Conservation (phyloP, 495 filamentous ascomycete species). For the Xylaria telfairii region DNA sequence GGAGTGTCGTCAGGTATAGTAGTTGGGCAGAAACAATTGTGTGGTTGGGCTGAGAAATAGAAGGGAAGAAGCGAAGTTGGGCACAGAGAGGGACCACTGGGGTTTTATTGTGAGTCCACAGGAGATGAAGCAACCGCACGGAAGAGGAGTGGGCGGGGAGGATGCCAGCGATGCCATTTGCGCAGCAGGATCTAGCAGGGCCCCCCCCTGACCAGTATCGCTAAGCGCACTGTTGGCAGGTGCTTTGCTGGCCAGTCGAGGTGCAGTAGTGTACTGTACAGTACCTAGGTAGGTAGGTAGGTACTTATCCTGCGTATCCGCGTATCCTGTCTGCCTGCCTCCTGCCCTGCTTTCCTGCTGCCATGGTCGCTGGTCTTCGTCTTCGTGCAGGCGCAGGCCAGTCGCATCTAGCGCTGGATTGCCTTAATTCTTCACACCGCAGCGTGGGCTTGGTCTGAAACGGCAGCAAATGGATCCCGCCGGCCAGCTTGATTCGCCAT, state of each 20-base stretch:
- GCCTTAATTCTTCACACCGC: background rate
- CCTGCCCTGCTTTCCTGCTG: background rate
- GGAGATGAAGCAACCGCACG: conserved; percentile 1
- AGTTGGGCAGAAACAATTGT: conserved; percentile 52
- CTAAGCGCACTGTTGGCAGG: conserved; percentile 20
- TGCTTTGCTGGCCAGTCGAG: conserved; percentile 26
- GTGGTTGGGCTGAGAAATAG: conserved; percentile 55
- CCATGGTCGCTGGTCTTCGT: background rate
- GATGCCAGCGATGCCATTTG: conserved; percentile 26
- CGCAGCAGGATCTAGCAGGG: conserved; percentile 21
- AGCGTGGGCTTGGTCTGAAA: conserved; percentile 16
- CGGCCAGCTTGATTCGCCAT: conserved; percentile 14
- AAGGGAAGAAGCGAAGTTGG: conserved; percentile 52
- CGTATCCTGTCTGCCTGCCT: background rate
- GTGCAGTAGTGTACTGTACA: background rate
- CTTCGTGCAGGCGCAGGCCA: background rate
- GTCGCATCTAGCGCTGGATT: background rate
- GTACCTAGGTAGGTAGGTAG: no score
- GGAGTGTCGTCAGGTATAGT: conserved; percentile 21
- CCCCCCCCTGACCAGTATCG: conserved; percentile 9
- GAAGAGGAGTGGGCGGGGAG: conserved; percentile 17
- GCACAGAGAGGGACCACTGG: conserved; percentile 54
- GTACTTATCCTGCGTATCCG: background rate
- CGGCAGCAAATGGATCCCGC: background rate
- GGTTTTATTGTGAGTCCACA: conserved; percentile 54